phyloP scores from a whole-genome alignment of 2,329 filamentous ascomycete genomes.

The Aspergillus carbonarius region DNA sequence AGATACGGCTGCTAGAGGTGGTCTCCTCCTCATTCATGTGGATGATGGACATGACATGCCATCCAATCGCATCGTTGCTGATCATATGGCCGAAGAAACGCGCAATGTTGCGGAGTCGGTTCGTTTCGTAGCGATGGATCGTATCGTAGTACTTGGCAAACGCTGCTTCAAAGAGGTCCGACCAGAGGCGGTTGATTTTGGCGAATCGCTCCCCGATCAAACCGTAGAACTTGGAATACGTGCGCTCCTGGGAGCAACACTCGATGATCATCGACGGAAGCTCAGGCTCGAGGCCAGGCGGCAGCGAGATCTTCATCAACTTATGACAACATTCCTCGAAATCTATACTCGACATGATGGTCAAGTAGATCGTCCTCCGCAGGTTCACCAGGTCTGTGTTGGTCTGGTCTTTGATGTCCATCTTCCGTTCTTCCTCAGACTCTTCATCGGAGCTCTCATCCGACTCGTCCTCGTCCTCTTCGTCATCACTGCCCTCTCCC shows the following conservation, averaged over 20 bases:
- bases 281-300: constrained; percentile 81
- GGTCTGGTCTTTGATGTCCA: constrained; percentile 97
- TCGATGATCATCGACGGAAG: constrained; percentile 96
- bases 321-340: constrained; percentile 98
- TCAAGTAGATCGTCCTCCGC: constrained; percentile 91
- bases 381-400: constrained; percentile 95
- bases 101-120: constrained; percentile 89
- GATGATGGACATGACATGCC: constrained; percentile 82
- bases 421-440: constrained; percentile 74
- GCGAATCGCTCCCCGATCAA: constrained; percentile 92
- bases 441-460: constrained; percentile 66
- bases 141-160: constrained; percentile 96
- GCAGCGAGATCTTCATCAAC: constrained; percentile 89
- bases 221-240: constrained; percentile 96
- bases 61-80: constrained; percentile 82
- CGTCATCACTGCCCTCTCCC: constrained; percentile 85
- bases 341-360: constrained; percentile 93
- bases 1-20: constrained; percentile 93
- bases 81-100: constrained; percentile 92
- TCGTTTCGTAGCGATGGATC: constrained; percentile 96
- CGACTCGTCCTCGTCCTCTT: constrained; percentile 63
- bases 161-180: constrained; percentile 82
- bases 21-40: constrained; percentile 96
- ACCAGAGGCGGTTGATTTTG: constrained; percentile 94
- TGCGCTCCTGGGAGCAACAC: constrained; percentile 93